These are phyloP conservation scores for Gloeostereum incarnatum DNA, from an alignment of 768 basidiomycete species.

Conservation along the genomic window DNA sequence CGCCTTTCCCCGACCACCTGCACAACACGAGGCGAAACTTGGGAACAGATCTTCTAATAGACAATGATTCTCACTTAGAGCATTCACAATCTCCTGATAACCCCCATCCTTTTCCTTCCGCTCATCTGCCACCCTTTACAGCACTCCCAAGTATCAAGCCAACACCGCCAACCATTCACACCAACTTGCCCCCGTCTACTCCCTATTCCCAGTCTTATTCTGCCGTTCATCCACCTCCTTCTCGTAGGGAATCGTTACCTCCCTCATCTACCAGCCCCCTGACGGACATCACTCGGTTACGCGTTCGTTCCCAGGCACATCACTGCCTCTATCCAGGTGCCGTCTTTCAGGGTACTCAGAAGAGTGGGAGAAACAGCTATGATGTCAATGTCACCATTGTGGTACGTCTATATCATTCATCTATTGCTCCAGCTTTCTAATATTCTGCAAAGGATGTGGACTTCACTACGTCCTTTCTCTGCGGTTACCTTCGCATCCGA, in stretches of 20 bases:
- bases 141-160: constrained; percentile 1
- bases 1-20: constrained; percentile 15
- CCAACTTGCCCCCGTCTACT: constrained; percentile 2
- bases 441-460: constrained; percentile 71
- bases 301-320: constrained; percentile 62
- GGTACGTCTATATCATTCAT: constrained; percentile 39
- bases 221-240: constrained; percentile 8
- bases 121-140: constrained; percentile 8
- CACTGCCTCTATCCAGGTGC: constrained; percentile 86
- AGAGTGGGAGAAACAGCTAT: constrained; percentile 89
- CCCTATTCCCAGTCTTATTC: constrained; percentile 8
- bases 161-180: background rate
- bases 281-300: constrained; percentile 68
- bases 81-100: constrained; percentile 8
- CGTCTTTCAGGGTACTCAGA: constrained; percentile 85
- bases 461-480: constrained; percentile 75
- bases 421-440: constrained; percentile 4
- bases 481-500: constrained; percentile 88
- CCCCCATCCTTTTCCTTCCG: constrained; percentile 10
- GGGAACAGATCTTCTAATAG: constrained; percentile 19
- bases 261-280: constrained; percentile 38
- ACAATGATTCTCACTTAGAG: constrained; percentile 27
- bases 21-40: constrained; percentile 22
- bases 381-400: constrained; percentile 90
- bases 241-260: constrained; percentile 11